Base-by-base conservation (phyloP, 805 yeast genomes). In the baker's yeast (Saccharomyces cerevisiae) region DNA sequence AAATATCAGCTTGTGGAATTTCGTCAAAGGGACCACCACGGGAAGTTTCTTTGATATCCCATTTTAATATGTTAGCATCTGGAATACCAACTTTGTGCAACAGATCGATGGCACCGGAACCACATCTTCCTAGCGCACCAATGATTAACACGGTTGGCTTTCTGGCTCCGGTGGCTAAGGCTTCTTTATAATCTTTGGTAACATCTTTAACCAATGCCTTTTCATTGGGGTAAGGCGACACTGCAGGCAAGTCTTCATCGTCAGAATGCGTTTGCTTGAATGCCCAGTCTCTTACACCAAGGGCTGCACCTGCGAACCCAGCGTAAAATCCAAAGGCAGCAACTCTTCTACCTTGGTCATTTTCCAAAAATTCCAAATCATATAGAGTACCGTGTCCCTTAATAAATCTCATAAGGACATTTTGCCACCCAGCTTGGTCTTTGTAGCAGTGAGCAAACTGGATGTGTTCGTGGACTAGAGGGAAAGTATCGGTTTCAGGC, bases 261-360 rank as follows among this genome's bases (percentile, higher is more conserved):
- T 83, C 89, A 8, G 79, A 56, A 70, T 87, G 85, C 41, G 83
- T 73, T 71, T 88, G 92, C 73, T 92, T 92, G 75, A 87, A 85
- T 51, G 96, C 87, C 97, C 98, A 94, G 72, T 90, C 96, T 70
- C 82, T 82, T 51, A 92, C 78, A 65, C 99, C 99, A 53, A 94
- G 74, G 32, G 99, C 99, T 36, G 99, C 99, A 66, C 99, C 99
- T 6, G 98, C 99, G 70, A 94, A 94, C n/a, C 99, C 99, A 48
- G 99, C 99, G 71, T 92, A 92, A 78, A 82, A 94, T n/a, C 99
- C 99, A 70, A 94, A 94, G 8, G 99, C 99, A 48, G 99, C 99
- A 29, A 94, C 99, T 75, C 99, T 87, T 78, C 99, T 87, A 36
- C 98, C 98, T 67, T 82, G 84, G 63, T 87, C 97, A 70, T 94